These are phyloP conservation scores for Phytopythium cucurbitacearum DNA, from an alignment of 352 stramenopile species.

Conservation along the genomic window DNA sequence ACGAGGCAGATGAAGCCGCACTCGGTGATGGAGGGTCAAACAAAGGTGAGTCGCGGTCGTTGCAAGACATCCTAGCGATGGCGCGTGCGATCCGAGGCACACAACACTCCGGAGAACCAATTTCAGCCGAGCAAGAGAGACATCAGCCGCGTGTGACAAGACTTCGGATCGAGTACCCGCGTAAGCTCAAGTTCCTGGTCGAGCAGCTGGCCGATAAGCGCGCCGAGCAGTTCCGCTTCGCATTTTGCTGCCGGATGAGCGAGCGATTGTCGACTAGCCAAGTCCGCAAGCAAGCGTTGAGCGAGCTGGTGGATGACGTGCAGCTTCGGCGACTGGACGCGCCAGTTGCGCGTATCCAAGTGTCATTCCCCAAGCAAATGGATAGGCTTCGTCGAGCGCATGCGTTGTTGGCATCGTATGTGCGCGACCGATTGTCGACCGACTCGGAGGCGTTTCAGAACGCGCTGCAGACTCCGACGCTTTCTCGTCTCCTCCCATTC, in stretches of 20 bases:
- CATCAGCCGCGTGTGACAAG: not conserved
- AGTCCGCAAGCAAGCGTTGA: conserved; percentile 9
- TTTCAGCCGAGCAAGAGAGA: not conserved
- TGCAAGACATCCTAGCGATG: conserved; percentile 27
- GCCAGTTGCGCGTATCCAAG: conserved; percentile 20
- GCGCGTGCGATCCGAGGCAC: conserved; percentile 2
- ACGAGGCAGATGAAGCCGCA: conserved; percentile 1
- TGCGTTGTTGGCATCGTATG: conserved; percentile 21
- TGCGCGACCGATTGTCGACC: conserved; percentile 23
- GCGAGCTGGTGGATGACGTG: conserved; percentile 7
- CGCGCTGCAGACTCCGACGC: conserved; percentile 19
- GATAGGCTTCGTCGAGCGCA: conserved; percentile 30
- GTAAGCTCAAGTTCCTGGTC: conserved; percentile 39
- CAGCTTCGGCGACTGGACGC: conserved; percentile 6
- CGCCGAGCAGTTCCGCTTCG: conserved; percentile 26
- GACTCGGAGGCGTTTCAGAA: conserved; percentile 21
- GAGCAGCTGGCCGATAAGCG: conserved; percentile 27
- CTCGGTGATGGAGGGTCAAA: not conserved
- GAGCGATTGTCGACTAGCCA: conserved; percentile 33
- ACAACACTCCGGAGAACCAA: conserved; percentile 8
- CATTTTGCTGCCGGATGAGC: conserved; percentile 52
- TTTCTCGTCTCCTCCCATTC: conserved; percentile 41
- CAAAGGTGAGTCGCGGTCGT: not conserved
- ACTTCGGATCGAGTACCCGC: conserved; percentile 40
- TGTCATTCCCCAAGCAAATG: conserved; percentile 26